These are phyloP conservation scores for Trapa incisa DNA, from an alignment of 345 rosid species.

Conservation along the genomic window DNA sequence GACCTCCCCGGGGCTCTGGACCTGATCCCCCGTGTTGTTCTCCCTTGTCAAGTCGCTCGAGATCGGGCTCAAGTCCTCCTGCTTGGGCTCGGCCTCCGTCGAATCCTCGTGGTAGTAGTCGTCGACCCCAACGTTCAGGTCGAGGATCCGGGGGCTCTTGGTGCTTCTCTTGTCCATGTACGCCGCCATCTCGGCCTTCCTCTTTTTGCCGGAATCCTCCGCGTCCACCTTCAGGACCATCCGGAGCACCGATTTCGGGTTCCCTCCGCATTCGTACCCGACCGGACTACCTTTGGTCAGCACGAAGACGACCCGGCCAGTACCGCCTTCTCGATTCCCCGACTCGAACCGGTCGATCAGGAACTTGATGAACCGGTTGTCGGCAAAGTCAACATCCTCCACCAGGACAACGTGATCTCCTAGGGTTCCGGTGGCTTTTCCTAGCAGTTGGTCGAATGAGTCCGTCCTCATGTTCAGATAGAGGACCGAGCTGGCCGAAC, in stretches of 20 bases:
- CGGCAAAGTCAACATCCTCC: slow-evolving; percentile 6
- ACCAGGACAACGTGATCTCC: background rate
- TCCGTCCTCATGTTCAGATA: background rate
- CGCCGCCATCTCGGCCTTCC: background rate
- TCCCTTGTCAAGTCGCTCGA: slow-evolving; percentile 5
- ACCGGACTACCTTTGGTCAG: background rate
- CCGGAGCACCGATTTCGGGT: background rate
- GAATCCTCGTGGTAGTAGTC: background rate
- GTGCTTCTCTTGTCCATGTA: background rate
- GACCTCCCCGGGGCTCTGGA: background rate
- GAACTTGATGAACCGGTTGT: slow-evolving; percentile 2
- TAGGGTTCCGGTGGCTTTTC: background rate
- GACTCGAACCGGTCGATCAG: slow-evolving; percentile 2
- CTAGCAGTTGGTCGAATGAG: background rate
- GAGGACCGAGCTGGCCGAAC: background rate
- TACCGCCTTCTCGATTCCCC: background rate
- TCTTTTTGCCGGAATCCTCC: background rate
- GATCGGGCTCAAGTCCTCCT: slow-evolving; percentile 3
- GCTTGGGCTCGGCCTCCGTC: background rate
- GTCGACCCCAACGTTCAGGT: slow-evolving; percentile 2
- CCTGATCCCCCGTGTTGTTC: slow-evolving; percentile 2
- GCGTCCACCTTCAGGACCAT: slow-evolving; percentile 5
- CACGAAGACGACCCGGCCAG: background rate
- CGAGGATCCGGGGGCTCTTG: slow-evolving; percentile 5
- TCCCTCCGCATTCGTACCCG: background rate